Conservation (phyloP, 495 filamentous ascomycete genomes). For the Annulohypoxylon maeteangense region DNA sequence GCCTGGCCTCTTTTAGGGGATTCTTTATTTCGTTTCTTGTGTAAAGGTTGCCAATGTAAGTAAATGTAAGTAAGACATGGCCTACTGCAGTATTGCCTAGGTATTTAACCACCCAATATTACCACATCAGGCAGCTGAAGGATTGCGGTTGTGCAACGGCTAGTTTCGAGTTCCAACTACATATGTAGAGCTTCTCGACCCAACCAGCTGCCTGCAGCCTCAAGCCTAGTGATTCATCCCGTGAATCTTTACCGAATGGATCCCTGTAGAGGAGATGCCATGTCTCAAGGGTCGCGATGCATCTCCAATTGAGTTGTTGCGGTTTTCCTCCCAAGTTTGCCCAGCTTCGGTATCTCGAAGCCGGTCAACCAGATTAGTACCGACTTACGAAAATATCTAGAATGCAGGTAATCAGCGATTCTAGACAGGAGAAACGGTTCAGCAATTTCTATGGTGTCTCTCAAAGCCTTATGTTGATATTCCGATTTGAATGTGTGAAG, state of each 20-base stretch:
- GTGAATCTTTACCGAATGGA: constrained; percentile 31
- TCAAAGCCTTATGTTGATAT: background rate
- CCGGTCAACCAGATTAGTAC: constrained; percentile 9
- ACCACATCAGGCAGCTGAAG: constrained; percentile 33
- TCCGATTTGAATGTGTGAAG: background rate
- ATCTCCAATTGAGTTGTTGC: constrained; percentile 1
- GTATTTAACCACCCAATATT: constrained; percentile 28
- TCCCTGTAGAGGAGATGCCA: constrained; percentile 3
- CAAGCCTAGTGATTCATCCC: constrained; percentile 14
- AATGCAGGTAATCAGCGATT: background rate
- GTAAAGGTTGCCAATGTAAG: too few relatives aligned
- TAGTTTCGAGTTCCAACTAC: constrained; percentile 36
- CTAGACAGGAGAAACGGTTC: background rate
- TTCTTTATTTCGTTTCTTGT: background rate
- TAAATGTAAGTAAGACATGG: constrained; percentile 17
- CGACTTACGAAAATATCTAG: background rate
- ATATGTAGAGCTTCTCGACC: constrained; percentile 21
- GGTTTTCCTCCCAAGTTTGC: constrained; percentile 18
- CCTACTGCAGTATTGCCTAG: constrained; percentile 29
- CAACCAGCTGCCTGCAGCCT: constrained; percentile 31
- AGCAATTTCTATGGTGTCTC: background rate
- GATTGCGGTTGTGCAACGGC: constrained; percentile 31
- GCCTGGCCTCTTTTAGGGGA: constrained; percentile 8
- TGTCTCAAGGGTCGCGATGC: constrained; percentile 6
- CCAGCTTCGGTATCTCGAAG: constrained; percentile 4